A percentile compares a stretch with the other conserved stretches of the same genome.
phyloP scores from a whole-genome alignment of 768 basidiomycete species.

The Auriscalpium vulgare region DNA sequence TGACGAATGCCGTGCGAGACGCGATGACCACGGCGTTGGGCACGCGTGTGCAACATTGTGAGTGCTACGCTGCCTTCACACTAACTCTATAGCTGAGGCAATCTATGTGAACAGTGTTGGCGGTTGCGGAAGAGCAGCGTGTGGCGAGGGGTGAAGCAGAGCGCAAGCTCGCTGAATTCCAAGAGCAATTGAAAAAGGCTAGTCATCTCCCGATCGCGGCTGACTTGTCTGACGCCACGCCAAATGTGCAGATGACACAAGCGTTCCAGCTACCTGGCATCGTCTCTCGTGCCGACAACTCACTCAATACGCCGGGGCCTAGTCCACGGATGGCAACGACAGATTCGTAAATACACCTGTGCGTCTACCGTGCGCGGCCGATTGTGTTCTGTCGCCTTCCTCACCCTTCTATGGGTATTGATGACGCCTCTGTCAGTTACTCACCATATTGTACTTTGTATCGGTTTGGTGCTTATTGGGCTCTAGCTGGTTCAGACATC shows the following conservation, averaged over 20 bases:
- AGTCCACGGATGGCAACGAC: conserved; percentile 11
- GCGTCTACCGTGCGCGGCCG: too few species aligned
- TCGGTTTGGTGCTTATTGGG: too few species aligned
- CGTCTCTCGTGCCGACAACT: background rate
- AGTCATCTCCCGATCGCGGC: conserved; percentile 10
- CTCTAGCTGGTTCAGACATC: too few species aligned
- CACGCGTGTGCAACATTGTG: conserved; percentile 10
- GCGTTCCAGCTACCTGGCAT: conserved; percentile 11
- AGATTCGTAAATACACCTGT: background rate
- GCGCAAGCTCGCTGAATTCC: conserved; percentile 41
- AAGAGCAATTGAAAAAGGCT: conserved; percentile 48
- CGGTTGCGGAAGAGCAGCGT: conserved; percentile 25
- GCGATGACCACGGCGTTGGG: conserved; percentile 9
- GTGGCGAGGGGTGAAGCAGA: conserved; percentile 30
- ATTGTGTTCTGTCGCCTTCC: too few species aligned
- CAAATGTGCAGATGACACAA: conserved; percentile 27
- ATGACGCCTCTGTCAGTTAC: too few species aligned
- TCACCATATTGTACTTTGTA: too few species aligned
- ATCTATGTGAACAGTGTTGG: conserved; percentile 6
- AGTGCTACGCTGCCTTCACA: background rate
- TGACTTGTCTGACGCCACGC: too few species aligned
- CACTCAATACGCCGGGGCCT: conserved; percentile 11
- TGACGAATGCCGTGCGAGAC: conserved; percentile 12
- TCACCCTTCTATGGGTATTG: too few species aligned
- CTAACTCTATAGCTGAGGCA: background rate